A percentile compares a stretch with the other conserved stretches of the same genome.
Conservation (phyloP, 129 eudicot genomes). For the Saussurea involucrata region DNA sequence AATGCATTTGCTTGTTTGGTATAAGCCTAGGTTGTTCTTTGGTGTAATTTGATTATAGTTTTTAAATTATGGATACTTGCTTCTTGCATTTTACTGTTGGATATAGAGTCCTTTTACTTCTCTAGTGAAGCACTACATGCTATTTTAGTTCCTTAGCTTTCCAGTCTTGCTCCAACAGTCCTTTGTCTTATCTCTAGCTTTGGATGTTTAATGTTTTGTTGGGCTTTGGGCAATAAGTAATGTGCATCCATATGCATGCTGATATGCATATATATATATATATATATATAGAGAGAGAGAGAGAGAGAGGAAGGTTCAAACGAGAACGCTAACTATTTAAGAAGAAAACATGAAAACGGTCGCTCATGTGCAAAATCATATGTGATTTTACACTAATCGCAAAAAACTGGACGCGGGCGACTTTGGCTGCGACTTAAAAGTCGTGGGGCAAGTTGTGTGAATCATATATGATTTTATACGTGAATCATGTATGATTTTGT, state of each 20-base stretch:
- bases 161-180: neutral
- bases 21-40: neutral
- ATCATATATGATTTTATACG: no score
- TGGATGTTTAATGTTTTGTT: neutral
- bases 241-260: neutral
- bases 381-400: no score
- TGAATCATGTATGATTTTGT: no score
- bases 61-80: neutral
- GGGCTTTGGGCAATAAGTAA: neutral
- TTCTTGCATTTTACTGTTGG: neutral
- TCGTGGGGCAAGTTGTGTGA: no score
- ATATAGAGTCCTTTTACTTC: neutral
- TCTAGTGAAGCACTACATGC: neutral
- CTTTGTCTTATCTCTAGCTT: neutral
- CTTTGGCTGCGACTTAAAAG: no score
- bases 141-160: neutral
- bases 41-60: neutral
- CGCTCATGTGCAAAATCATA: no score
- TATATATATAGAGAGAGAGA: no score
- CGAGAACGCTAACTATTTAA: no score
- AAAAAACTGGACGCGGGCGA: no score
- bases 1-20: slow-evolving; percentile 7
- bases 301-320: no score
- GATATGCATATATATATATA: neutral
- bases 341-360: no score